Evolutionary conservation across 495 filamentous ascomycete species (phyloP).

Genomic region (Aspergillus asperescens): DNA sequence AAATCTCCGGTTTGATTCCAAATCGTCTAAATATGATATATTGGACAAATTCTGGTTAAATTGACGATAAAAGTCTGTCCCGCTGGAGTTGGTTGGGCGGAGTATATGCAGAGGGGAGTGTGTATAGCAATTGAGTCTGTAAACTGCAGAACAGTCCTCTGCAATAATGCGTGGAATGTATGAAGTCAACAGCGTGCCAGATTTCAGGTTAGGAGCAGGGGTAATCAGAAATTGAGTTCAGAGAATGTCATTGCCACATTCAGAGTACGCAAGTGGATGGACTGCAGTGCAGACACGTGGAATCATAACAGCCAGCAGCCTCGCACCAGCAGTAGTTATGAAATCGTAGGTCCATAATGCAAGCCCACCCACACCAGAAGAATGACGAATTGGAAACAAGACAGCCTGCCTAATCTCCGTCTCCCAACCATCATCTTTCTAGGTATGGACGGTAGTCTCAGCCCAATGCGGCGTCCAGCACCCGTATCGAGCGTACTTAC

Average conservation of each 20-base stretch:
- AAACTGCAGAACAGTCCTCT: too few relatives aligned
- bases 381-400: background rate
- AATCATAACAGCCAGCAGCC: background rate
- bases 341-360: background rate
- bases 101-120: too few relatives aligned
- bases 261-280: background rate
- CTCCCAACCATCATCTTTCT: background rate
- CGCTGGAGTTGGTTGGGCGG: background rate
- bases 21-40: too few relatives aligned
- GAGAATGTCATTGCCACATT: conserved; percentile 1
- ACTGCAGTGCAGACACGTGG: too few relatives aligned
- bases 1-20: too few relatives aligned
- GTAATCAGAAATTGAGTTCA: background rate
- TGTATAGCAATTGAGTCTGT: too few relatives aligned
- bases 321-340: background rate
- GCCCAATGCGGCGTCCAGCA: conserved; percentile 12
- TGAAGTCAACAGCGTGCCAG: background rate
- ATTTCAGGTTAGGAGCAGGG: background rate
- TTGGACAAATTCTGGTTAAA: too few relatives aligned
- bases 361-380: background rate
- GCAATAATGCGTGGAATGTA: background rate
- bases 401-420: too few relatives aligned
- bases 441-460: background rate
- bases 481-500: conserved; percentile 1
- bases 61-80: too few relatives aligned